Percentiles rank a stretch among this genome's conserved stretches.
These are phyloP conservation scores for Artemisia princeps DNA, from an alignment of 140 eudicot genomes.

Conservation along the genomic window DNA sequence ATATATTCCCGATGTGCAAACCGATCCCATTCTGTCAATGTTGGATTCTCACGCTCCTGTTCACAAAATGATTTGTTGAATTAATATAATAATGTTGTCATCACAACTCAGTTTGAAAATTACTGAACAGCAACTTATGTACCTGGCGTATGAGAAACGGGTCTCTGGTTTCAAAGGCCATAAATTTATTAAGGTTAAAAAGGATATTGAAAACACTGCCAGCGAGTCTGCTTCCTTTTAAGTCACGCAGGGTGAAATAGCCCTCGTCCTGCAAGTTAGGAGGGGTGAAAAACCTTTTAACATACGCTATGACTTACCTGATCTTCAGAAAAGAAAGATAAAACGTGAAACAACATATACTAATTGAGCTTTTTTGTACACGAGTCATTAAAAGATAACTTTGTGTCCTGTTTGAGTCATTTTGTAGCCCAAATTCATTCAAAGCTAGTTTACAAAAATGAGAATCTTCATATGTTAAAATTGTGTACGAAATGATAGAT, in stretches of 20 bases:
- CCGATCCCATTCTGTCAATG: conserved; percentile 97
- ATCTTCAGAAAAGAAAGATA: too few species aligned
- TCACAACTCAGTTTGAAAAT: neutral
- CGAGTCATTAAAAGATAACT: too few species aligned
- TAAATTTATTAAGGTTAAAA: conserved; percentile 83
- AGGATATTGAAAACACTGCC: conserved; percentile 87
- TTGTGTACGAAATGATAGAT: too few species aligned
- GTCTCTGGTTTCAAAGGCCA: conserved; percentile 96
- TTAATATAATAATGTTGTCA: neutral
- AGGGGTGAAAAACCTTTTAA: neutral
- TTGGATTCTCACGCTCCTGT: conserved; percentile 95
- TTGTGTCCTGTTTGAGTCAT: too few species aligned
- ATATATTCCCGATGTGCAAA: conserved; percentile 95
- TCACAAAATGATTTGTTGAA: conserved; percentile 3
- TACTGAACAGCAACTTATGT: conserved; percentile 11
- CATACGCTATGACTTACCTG: neutral
- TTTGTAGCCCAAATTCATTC: too few species aligned
- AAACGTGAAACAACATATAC: too few species aligned
- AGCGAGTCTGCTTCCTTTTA: conserved; percentile 75
- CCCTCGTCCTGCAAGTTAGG: conserved; percentile 55
- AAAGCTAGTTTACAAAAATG: too few species aligned
- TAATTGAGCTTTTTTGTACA: too few species aligned
- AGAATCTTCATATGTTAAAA: too few species aligned
- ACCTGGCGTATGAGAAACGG: conserved; percentile 99
- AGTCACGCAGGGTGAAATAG: conserved; percentile 61